phyloP scores from a whole-genome alignment of 441 rosid genomes.

The Erysimum pusillum region DNA sequence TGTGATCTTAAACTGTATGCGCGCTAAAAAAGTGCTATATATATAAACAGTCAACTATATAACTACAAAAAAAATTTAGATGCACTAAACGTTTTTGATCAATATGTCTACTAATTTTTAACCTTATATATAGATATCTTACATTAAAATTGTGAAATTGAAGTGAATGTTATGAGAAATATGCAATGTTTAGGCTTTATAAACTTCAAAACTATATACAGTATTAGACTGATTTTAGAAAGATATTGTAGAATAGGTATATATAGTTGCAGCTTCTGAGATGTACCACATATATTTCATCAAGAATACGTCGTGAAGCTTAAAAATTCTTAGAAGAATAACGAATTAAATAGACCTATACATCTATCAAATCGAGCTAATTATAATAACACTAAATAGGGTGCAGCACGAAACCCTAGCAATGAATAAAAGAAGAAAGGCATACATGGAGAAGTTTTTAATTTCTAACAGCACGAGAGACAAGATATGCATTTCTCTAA shows the following conservation, averaged over 20 bases:
- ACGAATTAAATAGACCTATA: constrained; percentile 10
- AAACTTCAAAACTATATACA: constrained; percentile 7
- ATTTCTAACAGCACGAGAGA: constrained; percentile 23
- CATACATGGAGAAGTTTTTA: constrained; percentile 22
- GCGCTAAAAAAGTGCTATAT: background rate
- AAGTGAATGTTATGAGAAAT: background rate
- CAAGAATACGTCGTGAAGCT: constrained; percentile 35
- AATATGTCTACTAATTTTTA: constrained; percentile 11
- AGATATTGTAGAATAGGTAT: background rate
- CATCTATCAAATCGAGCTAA: constrained; percentile 30
- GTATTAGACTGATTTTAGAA: constrained; percentile 2
- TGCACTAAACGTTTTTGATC: constrained; percentile 1
- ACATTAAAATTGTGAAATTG: background rate
- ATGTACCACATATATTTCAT: constrained; percentile 24
- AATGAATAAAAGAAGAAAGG: constrained; percentile 34
- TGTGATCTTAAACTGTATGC: background rate
- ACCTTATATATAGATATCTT: background rate
- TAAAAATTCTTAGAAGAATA: constrained; percentile 11
- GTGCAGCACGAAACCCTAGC: constrained; percentile 42
- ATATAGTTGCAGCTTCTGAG: background rate
- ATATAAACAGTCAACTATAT: background rate
- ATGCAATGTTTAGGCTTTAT: background rate
- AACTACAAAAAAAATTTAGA: background rate
- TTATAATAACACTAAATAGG: constrained; percentile 15
- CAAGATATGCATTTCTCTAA: constrained; percentile 34